phyloP scores from a whole-genome alignment of 495 filamentous ascomycete species.

The Aspergillus nidulans region DNA sequence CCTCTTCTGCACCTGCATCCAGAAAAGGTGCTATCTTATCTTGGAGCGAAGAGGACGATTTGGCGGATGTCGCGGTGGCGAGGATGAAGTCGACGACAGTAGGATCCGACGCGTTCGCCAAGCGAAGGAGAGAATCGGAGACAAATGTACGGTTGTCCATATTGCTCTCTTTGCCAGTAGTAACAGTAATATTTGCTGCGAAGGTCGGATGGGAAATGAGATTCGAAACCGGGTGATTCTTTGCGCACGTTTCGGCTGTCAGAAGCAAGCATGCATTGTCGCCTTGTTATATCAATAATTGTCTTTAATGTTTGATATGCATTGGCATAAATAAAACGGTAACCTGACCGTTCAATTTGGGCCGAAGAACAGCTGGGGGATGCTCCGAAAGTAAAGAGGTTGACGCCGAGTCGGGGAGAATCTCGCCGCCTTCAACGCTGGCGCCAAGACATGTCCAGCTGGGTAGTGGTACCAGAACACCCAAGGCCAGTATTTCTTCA shows the following conservation, averaged over 20 bases:
- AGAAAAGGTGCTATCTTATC: constrained; percentile 53
- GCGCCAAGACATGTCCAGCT: constrained; percentile 16
- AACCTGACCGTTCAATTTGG: neutral
- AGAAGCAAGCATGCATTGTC: neutral
- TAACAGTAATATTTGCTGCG: neutral
- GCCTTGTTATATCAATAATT: neutral
- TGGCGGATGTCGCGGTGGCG: constrained; percentile 53
- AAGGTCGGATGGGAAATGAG: neutral
- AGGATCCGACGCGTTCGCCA: constrained; percentile 57
- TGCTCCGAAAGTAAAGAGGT: neutral
- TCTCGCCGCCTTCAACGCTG: constrained; percentile 3
- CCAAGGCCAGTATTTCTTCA: neutral
- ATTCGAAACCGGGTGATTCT: neutral
- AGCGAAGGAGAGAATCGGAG: constrained; percentile 44
- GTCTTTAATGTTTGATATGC: neutral
- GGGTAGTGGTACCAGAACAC: neutral
- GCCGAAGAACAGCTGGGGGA: neutral
- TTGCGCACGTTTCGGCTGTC: neutral
- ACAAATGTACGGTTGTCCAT: constrained; percentile 41
- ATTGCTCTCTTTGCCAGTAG: neutral
- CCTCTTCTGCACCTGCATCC: constrained; percentile 46
- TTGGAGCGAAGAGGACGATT: constrained; percentile 47
- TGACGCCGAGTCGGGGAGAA: neutral
- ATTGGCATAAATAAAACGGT: neutral
- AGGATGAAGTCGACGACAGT: constrained; percentile 61